Conservation (phyloP, 23 red algal genomes). For the Gracilariopsis chorda region DNA sequence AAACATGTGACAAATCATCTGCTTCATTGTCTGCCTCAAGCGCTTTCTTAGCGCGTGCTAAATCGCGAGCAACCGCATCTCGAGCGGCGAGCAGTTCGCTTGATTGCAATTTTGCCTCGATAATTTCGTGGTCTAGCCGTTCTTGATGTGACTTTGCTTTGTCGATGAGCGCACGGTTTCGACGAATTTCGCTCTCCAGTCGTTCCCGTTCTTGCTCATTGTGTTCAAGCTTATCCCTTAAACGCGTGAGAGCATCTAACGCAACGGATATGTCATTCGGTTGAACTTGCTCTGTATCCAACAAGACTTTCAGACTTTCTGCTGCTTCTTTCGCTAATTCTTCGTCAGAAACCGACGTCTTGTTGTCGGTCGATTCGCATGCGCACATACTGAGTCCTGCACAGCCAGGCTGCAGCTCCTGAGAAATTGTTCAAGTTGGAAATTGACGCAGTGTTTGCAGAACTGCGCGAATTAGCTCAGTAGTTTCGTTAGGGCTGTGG, state of each 20-base stretch:
- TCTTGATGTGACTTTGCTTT: constrained; percentile 19
- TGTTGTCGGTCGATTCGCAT: not conserved
- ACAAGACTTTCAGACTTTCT: not conserved
- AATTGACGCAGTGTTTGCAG: too few species aligned
- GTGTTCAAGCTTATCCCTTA: not conserved
- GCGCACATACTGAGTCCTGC: constrained; percentile 33
- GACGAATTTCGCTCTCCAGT: not conserved
- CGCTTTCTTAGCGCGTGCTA: constrained; percentile 22
- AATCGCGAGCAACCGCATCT: constrained; percentile 40
- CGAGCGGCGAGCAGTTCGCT: constrained; percentile 42
- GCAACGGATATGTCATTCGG: not conserved
- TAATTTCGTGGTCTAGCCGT: constrained; percentile 46
- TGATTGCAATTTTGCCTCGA: constrained; percentile 27
- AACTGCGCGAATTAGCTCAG: too few species aligned
- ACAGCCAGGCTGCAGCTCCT: too few species aligned
- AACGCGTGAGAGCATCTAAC: not conserved
- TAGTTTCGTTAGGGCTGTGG: too few species aligned
- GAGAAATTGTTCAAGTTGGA: too few species aligned
- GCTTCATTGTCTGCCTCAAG: constrained; percentile 27
- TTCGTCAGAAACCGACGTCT: not conserved
- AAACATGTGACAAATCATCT: not conserved
- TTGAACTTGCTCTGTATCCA: constrained; percentile 15
- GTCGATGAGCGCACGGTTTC: not conserved
- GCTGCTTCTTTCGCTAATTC: not conserved
- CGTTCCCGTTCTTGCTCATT: constrained; percentile 10